A percentile compares a stretch with the other conserved stretches of the same genome.
Conservation (phyloP, 768 basidiomycete species). For the button mushroom (Agaricus bisporus) region DNA sequence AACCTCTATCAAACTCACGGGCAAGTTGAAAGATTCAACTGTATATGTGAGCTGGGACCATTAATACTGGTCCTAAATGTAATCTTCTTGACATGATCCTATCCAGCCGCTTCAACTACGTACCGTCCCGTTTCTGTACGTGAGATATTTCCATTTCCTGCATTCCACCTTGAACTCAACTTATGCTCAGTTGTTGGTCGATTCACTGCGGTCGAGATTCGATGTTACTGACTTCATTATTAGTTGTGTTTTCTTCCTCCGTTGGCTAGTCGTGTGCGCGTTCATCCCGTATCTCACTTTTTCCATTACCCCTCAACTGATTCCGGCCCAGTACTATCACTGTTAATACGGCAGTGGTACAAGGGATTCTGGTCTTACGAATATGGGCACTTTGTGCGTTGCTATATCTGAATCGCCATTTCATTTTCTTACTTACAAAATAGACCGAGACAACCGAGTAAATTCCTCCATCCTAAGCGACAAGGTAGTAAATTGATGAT, state of each 20-base stretch:
- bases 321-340: conserved; percentile 12
- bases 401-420: not conserved
- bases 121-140: conserved; percentile 13
- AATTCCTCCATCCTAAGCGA: not conserved
- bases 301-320: not conserved
- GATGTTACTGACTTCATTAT: not conserved
- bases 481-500: not conserved
- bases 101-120: conserved; percentile 16
- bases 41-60: conserved; percentile 16
- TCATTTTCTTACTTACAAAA: not conserved
- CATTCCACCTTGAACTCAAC: not conserved
- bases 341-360: conserved; percentile 16
- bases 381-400: conserved; percentile 23
- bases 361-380: conserved; percentile 21
- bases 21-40: conserved; percentile 18
- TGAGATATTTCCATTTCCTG: not conserved
- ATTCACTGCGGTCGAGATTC: not conserved
- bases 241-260: conserved; percentile 24
- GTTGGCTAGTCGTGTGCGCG: conserved; percentile 22
- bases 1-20: not conserved
- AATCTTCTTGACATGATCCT: not conserved
- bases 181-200: not conserved
- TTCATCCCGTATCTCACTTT: not conserved
- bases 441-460: conserved; percentile 16
- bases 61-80: not conserved